Evolutionary conservation across 371 early-diverging fungal genomes (phyloP).

Genomic region (Batkoa obscura): DNA sequence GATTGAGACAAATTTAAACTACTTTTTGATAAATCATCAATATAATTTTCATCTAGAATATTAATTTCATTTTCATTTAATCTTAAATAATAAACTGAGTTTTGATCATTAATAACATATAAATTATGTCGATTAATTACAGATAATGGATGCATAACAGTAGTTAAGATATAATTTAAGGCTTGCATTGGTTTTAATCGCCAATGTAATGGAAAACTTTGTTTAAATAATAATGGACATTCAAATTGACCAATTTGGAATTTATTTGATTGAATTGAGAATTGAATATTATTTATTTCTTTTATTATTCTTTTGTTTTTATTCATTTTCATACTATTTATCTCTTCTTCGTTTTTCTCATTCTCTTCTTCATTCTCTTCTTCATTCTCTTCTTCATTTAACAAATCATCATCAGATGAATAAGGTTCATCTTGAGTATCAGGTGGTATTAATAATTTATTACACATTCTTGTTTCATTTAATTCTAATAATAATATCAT

Average conservation of each 20-base stretch:
- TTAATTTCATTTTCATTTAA: slow-evolving; percentile 10
- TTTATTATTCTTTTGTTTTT: too few species aligned
- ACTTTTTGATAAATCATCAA: background rate
- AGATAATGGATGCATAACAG: slow-evolving; percentile 32
- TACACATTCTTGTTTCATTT: slow-evolving; percentile 42
- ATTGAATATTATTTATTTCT: too few species aligned
- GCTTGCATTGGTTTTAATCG: slow-evolving; percentile 47
- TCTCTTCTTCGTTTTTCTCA: slow-evolving; percentile 7
- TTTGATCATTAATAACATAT: slow-evolving; percentile 38
- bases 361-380: background rate
- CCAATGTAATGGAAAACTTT: slow-evolving; percentile 52
- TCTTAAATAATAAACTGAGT: slow-evolving; percentile 36
- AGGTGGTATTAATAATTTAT: slow-evolving; percentile 42
- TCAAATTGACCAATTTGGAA: slow-evolving; percentile 48
- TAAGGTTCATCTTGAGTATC: slow-evolving; percentile 15
- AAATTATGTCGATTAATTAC: slow-evolving; percentile 55
- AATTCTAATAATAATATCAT: slow-evolving; percentile 37
- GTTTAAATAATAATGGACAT: slow-evolving; percentile 38
- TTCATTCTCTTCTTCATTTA: too few species aligned
- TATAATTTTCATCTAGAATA: too few species aligned
- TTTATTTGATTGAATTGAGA: too few species aligned
- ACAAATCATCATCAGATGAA: slow-evolving; percentile 6
- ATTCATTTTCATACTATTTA: background rate
- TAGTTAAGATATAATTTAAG: slow-evolving; percentile 27
- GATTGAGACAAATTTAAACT: too few species aligned